phyloP scores from a whole-genome alignment of 2,329 filamentous ascomycete species.

The Beauveria brongniartii region DNA sequence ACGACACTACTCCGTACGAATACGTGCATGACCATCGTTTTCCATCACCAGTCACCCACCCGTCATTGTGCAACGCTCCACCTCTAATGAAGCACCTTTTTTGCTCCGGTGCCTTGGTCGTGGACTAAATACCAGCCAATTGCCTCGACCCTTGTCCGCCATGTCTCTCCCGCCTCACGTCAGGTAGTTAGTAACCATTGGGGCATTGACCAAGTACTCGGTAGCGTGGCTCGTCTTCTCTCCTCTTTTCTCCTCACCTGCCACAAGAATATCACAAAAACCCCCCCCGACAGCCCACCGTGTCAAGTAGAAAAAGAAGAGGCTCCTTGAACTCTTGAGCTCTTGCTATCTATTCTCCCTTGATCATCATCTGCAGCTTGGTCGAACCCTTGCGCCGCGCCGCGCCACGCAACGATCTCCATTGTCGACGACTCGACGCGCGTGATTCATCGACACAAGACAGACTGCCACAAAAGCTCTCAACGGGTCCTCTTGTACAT shows the following conservation, averaged over 20 bases:
- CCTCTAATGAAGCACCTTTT: too few species aligned
- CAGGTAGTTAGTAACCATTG: background rate
- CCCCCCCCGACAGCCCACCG: too few species aligned
- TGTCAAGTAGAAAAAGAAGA: too few species aligned
- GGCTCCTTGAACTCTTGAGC: too few species aligned
- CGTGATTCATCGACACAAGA: background rate
- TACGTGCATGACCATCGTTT: background rate
- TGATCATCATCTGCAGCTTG: background rate
- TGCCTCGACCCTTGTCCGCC: background rate
- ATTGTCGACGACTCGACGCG: background rate
- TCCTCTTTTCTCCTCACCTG: background rate
- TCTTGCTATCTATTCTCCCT: background rate
- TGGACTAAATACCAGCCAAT: too few species aligned
- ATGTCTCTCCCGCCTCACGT: background rate
- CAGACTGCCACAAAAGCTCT: too few species aligned
- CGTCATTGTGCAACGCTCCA: background rate
- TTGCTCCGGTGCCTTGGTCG: too few species aligned
- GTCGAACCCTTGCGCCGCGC: background rate
- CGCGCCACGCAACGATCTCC: slow-evolving; percentile 4
- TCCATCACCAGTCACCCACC: background rate
- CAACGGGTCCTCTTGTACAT: too few species aligned
- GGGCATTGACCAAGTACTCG: too few species aligned
- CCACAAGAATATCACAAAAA: too few species aligned
- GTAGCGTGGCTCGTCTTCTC: background rate
- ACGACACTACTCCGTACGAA: background rate